phyloP scores from a whole-genome alignment of 768 basidiomycete genomes.

The Lactarius pseudohatsudake region DNA sequence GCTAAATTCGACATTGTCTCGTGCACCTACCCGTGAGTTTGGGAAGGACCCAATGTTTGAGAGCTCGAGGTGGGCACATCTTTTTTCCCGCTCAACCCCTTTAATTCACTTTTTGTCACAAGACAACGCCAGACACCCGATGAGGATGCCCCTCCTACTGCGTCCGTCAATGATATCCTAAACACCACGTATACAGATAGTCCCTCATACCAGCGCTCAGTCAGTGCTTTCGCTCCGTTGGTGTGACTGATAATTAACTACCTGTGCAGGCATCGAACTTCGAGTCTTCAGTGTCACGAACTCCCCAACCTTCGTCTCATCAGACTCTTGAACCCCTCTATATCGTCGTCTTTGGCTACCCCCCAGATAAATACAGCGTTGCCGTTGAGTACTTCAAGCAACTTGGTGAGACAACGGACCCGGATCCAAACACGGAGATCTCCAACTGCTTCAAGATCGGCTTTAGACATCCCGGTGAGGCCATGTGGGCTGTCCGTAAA shows the following conservation, averaged over 20 bases:
- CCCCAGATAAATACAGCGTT: constrained; percentile 69
- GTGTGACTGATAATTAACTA: neutral
- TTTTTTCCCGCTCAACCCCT: constrained; percentile 17
- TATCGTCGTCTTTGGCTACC: constrained; percentile 88
- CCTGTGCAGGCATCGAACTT: constrained; percentile 40
- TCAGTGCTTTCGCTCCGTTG: constrained; percentile 33
- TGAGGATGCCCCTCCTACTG: constrained; percentile 78
- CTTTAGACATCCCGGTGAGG: constrained; percentile 68
- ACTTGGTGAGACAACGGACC: constrained; percentile 67
- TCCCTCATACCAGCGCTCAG: constrained; percentile 43
- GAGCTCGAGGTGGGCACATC: constrained; percentile 53
- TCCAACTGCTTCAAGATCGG: constrained; percentile 82
- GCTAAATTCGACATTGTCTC: constrained; percentile 65
- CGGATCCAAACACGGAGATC: constrained; percentile 66
- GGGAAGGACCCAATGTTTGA: constrained; percentile 87
- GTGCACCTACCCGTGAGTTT: constrained; percentile 67
- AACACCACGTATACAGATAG: constrained; percentile 51
- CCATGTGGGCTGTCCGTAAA: constrained; percentile 74
- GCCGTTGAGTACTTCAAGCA: constrained; percentile 75
- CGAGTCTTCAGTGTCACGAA: constrained; percentile 37
- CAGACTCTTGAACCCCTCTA: constrained; percentile 48
- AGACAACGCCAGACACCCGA: constrained; percentile 25
- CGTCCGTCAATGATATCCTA: constrained; percentile 73
- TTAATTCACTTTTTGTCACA: neutral
- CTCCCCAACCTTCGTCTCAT: constrained; percentile 26